A percentile compares a stretch with the other conserved stretches of the same genome.
Evolutionary conservation across 495 filamentous ascomycete species (phyloP).

Genomic region (Cercophora samala): DNA sequence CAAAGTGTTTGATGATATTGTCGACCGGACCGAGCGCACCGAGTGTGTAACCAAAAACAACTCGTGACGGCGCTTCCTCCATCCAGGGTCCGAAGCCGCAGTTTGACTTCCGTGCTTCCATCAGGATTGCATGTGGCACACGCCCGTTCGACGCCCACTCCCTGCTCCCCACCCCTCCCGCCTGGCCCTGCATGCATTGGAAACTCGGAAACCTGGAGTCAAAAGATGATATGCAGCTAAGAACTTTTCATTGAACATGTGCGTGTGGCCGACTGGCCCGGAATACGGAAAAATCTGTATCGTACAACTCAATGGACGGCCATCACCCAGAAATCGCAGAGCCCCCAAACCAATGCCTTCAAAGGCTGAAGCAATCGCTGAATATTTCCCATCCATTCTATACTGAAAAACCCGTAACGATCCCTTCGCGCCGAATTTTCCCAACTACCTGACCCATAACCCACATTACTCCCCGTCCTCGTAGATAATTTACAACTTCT

Average conservation of each 20-base stretch:
- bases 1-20: neutral
- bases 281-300: slow-evolving; percentile 23
- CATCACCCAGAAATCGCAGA: slow-evolving; percentile 19
- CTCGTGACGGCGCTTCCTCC: neutral
- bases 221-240: slow-evolving; percentile 13
- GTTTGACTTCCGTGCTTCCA: neutral
- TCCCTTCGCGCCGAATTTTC: slow-evolving; percentile 29
- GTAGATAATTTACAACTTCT: slow-evolving; percentile 65
- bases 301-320: slow-evolving; percentile 32
- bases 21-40: neutral
- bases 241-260: slow-evolving; percentile 11
- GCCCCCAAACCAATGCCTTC: neutral
- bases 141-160: neutral
- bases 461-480: slow-evolving; percentile 11
- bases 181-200: slow-evolving; percentile 23
- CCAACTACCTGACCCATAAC: slow-evolving; percentile 25
- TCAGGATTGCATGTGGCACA: slow-evolving; percentile 1
- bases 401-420: slow-evolving; percentile 33
- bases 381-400: slow-evolving; percentile 32
- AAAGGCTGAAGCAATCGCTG: slow-evolving; percentile 20
- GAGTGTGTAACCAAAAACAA: neutral
- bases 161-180: neutral
- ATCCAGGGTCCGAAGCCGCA: slow-evolving; percentile 3
- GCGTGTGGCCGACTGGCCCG: slow-evolving; percentile 14
- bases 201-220: too few relatives aligned